Evolutionary conservation across 345 rosid species (phyloP).

Genomic region (Hibiscus trionum): DNA sequence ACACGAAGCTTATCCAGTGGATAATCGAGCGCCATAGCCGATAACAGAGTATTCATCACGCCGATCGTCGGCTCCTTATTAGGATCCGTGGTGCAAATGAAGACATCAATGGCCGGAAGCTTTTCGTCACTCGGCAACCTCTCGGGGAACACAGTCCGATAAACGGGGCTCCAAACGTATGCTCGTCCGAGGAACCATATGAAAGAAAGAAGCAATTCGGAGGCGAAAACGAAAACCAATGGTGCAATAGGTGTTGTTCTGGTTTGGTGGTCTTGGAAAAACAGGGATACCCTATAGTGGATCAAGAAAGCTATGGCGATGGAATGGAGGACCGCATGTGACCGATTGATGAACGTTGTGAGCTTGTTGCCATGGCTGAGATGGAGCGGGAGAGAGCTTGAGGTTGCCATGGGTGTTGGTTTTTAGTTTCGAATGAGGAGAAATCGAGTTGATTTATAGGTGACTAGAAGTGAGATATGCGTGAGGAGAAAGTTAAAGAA

Average conservation of each 20-base stretch:
- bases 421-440: neutral
- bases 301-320: slow-evolving; percentile 28
- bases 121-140: slow-evolving; percentile 18
- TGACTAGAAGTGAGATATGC: neutral
- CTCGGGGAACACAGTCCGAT: slow-evolving; percentile 29
- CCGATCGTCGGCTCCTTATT: slow-evolving; percentile 24
- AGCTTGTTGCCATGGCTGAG: slow-evolving; percentile 16
- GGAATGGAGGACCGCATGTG: slow-evolving; percentile 24
- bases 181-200: slow-evolving; percentile 31
- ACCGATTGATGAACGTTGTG: slow-evolving; percentile 22
- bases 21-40: slow-evolving; percentile 33
- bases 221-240: slow-evolving; percentile 23
- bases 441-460: neutral
- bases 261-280: slow-evolving; percentile 7
- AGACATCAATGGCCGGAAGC: slow-evolving; percentile 25
- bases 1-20: slow-evolving; percentile 28
- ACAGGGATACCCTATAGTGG: slow-evolving; percentile 25
- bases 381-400: slow-evolving; percentile 25
- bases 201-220: slow-evolving; percentile 26
- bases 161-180: slow-evolving; percentile 28
- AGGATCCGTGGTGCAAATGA: slow-evolving; percentile 30
- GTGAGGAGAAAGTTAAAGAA: slow-evolving; percentile 3
- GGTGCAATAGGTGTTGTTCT: slow-evolving; percentile 4
- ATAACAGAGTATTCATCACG: slow-evolving; percentile 29
- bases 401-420: slow-evolving; percentile 16